Conservation (phyloP, 257 asterid genomes). For the Nyctanthes arbortristis region DNA sequence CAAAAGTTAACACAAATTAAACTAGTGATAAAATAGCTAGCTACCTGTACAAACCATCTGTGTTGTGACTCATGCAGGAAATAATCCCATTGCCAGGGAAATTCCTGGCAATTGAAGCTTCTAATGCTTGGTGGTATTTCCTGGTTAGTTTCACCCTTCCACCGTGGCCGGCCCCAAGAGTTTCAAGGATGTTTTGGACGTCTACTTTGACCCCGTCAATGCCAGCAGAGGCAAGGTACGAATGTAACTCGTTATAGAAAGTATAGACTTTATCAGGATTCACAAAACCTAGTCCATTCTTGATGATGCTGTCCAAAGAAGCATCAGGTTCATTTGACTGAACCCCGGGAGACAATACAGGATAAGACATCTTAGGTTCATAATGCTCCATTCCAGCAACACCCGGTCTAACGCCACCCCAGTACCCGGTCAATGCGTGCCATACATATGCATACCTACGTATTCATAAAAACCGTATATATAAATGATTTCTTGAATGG, state of each 20-base stretch:
- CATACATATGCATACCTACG: conserved; percentile 72
- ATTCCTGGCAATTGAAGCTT: conserved; percentile 72
- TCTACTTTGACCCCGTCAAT: conserved; percentile 85
- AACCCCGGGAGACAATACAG: conserved; percentile 74
- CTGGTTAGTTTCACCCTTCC: conserved; percentile 83
- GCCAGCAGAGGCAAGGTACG: conserved; percentile 79
- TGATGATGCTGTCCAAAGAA: conserved; percentile 55
- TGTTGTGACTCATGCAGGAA: conserved; percentile 93
- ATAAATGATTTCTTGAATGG: not conserved
- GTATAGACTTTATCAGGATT: conserved; percentile 70
- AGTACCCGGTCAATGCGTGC: conserved; percentile 88
- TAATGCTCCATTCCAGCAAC: conserved; percentile 65
- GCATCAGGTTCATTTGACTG: conserved; percentile 64
- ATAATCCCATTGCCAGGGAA: conserved; percentile 89
- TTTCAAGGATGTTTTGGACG: conserved; percentile 82
- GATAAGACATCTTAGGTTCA: conserved; percentile 63
- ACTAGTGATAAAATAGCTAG: not conserved
- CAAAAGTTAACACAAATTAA: too few species aligned
- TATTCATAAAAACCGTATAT: not conserved
- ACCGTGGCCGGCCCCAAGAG: conserved; percentile 89
- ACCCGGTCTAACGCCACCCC: conserved; percentile 88
- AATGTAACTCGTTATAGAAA: conserved; percentile 74
- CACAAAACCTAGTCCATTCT: too few species aligned
- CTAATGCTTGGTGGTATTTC: conserved; percentile 82
- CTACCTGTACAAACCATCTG: conserved; percentile 87